Evolutionary conservation across 2,329 filamentous ascomycete genomes (phyloP).

Genomic region (Diatrype stigma): DNA sequence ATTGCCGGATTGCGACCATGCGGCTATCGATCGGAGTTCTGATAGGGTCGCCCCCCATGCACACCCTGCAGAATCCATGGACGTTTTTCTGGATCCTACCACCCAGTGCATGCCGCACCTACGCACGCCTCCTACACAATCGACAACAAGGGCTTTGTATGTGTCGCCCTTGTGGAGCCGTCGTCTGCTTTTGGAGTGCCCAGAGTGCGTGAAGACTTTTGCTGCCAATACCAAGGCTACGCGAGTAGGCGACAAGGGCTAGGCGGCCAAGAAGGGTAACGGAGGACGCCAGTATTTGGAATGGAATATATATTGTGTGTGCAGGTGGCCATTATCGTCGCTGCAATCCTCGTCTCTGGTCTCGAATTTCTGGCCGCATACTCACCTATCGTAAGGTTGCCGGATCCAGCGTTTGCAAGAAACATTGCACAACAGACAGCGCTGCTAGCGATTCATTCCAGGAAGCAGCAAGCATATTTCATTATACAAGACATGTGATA

Average conservation of each 20-base stretch:
- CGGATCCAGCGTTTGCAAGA: not conserved
- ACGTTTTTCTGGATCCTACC: slow-evolving; percentile 3
- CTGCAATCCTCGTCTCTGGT: not conserved
- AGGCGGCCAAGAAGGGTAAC: not conserved
- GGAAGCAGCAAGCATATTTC: too few relatives aligned
- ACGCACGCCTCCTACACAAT: not conserved
- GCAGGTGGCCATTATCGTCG: not conserved
- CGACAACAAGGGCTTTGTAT: not conserved
- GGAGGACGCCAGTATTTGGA: not conserved
- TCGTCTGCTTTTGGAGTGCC: slow-evolving; percentile 13
- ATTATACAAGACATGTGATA: not conserved
- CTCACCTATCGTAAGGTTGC: not conserved
- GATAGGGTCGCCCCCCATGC: slow-evolving; percentile 16
- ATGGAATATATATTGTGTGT: not conserved
- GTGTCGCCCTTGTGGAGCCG: slow-evolving; percentile 1
- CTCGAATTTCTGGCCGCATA: not conserved
- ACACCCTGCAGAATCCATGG: slow-evolving; percentile 15
- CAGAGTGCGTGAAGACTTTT: not conserved
- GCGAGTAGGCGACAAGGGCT: too few relatives aligned
- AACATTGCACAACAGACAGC: not conserved
- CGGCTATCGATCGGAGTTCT: slow-evolving; percentile 25
- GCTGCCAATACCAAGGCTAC: too few relatives aligned
- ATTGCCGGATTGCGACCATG: slow-evolving; percentile 21
- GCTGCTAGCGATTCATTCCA: too few relatives aligned
- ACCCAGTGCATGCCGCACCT: not conserved